A percentile compares a stretch with the other conserved stretches of the same genome.
These are phyloP conservation scores for Arthrocladium fulminans DNA, from an alignment of 2,329 filamentous ascomycete species.

Conservation along the genomic window DNA sequence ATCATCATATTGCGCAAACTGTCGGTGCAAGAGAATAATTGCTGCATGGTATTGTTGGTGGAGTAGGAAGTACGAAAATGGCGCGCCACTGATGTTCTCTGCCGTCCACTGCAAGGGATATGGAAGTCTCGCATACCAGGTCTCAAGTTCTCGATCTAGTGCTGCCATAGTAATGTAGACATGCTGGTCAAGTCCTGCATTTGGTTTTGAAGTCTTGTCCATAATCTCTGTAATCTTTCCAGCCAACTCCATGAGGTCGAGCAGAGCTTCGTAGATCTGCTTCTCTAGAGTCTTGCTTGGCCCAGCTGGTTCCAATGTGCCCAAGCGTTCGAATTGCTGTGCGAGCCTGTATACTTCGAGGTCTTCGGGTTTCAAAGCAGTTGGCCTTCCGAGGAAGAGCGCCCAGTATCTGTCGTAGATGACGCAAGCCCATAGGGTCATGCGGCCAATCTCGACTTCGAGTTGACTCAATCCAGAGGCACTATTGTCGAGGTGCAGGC, in stretches of 20 bases:
- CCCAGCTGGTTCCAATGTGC: slow-evolving; percentile 6
- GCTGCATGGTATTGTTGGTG: slow-evolving; percentile 11
- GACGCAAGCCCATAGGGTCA: slow-evolving; percentile 12
- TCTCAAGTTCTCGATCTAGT: slow-evolving; percentile 10
- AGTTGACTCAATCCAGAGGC: slow-evolving; percentile 9
- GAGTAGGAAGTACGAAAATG: slow-evolving; percentile 10
- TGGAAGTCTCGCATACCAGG: slow-evolving; percentile 11
- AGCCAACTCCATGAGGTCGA: slow-evolving; percentile 13
- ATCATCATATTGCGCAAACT: slow-evolving; percentile 10
- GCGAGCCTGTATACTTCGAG: slow-evolving; percentile 8
- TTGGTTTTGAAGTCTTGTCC: slow-evolving; percentile 7
- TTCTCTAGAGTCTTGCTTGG: slow-evolving; percentile 7
- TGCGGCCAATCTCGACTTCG: slow-evolving; percentile 14
- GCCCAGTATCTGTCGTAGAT: slow-evolving; percentile 14
- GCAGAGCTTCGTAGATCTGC: slow-evolving; percentile 11
- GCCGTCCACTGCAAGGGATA: slow-evolving; percentile 10
- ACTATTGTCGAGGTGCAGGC: slow-evolving; percentile 30
- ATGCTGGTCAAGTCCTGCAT: slow-evolving; percentile 7
- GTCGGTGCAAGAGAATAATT: slow-evolving; percentile 12
- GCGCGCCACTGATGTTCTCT: slow-evolving; percentile 8
- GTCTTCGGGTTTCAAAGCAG: slow-evolving; percentile 10
- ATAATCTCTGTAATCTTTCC: slow-evolving; percentile 13
- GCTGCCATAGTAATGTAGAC: slow-evolving; percentile 10
- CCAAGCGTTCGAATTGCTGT: slow-evolving; percentile 4
- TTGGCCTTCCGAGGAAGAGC: slow-evolving; percentile 9